Percentiles rank a stretch among this genome's conserved stretches.
phyloP scores from a whole-genome alignment of 176 grass and related monocot genomes.

The Bolboschoenus planiculmis region DNA sequence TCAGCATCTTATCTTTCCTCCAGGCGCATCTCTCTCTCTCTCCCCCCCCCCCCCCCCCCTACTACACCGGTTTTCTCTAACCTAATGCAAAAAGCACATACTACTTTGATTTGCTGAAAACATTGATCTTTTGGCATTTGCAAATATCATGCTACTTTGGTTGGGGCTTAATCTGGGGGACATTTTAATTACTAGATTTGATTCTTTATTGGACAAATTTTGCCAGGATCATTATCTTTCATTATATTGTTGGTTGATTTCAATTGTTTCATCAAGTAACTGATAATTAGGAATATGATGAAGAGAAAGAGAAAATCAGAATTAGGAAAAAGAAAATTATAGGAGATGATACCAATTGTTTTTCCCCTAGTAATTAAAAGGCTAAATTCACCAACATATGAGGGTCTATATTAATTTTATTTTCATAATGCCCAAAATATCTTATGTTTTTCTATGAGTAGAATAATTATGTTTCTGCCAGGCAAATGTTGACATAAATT shows the following conservation, averaged over 20 bases:
- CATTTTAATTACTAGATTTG: neutral
- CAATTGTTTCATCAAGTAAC: neutral
- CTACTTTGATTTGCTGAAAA: neutral
- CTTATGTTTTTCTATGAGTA: neutral
- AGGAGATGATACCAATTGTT: neutral
- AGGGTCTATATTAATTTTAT: no score
- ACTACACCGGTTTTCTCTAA: neutral
- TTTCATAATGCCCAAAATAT: neutral
- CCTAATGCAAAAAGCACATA: neutral
- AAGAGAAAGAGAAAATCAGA: neutral
- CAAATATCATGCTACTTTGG: neutral
- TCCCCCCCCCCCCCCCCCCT: neutral
- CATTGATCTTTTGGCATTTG: no score
- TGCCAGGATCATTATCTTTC: neutral
- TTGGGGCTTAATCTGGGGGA: neutral
- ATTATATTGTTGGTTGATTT: neutral
- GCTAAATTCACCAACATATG: no score
- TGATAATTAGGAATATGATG: neutral
- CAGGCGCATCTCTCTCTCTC: neutral
- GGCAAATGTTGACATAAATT: neutral
- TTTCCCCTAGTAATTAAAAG: no score
- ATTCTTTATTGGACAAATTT: neutral
- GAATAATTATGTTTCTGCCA: neutral
- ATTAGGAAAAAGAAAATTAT: neutral
- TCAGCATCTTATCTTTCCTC: neutral